phyloP scores from a whole-genome alignment of 768 basidiomycete species.

The Naganishia vaughanmartiniae region DNA sequence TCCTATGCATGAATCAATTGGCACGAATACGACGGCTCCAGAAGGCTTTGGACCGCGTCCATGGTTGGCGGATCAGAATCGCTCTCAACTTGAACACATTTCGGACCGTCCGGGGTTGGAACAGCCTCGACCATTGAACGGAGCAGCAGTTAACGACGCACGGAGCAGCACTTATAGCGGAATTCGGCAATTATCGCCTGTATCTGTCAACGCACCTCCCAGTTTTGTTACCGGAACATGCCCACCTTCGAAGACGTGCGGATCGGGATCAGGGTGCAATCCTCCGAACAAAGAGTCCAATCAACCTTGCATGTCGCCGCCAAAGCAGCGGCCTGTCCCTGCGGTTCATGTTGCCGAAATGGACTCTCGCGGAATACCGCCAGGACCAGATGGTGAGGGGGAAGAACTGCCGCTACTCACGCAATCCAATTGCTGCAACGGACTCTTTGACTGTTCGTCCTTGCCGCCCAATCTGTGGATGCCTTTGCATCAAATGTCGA shows the following conservation, averaged over 20 bases:
- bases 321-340: not conserved
- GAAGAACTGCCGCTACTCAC: not conserved
- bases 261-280: not conserved
- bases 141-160: not conserved
- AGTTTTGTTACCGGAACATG: not conserved
- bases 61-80: not conserved
- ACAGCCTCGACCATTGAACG: not conserved
- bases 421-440: slow-evolving; percentile 14
- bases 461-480: slow-evolving; percentile 10
- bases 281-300: not conserved
- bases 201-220: not conserved
- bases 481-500: slow-evolving; percentile 16
- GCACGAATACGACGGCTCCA: not conserved
- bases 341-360: not conserved
- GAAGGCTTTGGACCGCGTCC: not conserved
- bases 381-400: not conserved
- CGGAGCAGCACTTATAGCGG: not conserved
- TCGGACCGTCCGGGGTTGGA: not conserved
- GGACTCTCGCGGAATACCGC: not conserved
- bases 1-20: not conserved
- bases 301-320: not conserved
- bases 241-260: not conserved
- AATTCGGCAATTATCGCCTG: not conserved
- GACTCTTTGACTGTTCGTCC: slow-evolving; percentile 14
- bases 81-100: not conserved